Evolutionary conservation across 352 stramenopile species (phyloP), one percentile per base, ranked within the genome.

Genomic region (Pelagophyceae sp.): DNA sequence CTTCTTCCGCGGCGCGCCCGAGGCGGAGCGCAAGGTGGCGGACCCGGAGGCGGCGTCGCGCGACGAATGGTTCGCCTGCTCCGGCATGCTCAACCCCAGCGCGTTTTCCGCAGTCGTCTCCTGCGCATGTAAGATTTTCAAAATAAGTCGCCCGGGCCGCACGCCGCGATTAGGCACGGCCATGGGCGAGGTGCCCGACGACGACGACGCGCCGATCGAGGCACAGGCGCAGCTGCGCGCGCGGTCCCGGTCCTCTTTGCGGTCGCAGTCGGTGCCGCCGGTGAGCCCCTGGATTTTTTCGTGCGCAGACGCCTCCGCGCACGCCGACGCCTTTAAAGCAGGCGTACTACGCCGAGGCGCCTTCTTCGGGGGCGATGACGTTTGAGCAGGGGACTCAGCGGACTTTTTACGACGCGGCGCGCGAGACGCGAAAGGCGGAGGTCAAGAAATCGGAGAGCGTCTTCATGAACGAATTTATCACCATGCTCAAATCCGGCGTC

Each of bases 401-500:
- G 2, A 37, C 67, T 0, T 37, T 17, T 37, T 31, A 60, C 67
- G 67, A 74, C 35, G 37, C 25, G 20, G 67, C 38, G 67, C 67
- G 67, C 35, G 17, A 31, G 20, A 25, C 20, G 1, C 67, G 67
- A 5, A 37, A 17, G 33, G 67, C 67, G 17, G 67, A 50, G 35
- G 67, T 74, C 35, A 27, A 2, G 20, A 31, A 74, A 37, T 33
- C 5, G 17, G 67, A 74, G 38, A 17, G 38, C 67, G 31, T 38
- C 27, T 74, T 74, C n/a, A 27, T 74, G 35, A 33, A 31, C 67
- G 67, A 74, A 37, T 74, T 74, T n/a, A 74, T 37, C 35, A 37
- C 67, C 2, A 74, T 74, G 67, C 20, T 54, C 45, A 54, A 54
- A 23, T 54, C 45, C 11, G 45, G 45, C 45, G 45, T 54, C 23